A percentile compares a stretch with the other conserved stretches of the same genome.
phyloP scores from a whole-genome alignment of 148 eudicot genomes.

The Beta vulgaris region DNA sequence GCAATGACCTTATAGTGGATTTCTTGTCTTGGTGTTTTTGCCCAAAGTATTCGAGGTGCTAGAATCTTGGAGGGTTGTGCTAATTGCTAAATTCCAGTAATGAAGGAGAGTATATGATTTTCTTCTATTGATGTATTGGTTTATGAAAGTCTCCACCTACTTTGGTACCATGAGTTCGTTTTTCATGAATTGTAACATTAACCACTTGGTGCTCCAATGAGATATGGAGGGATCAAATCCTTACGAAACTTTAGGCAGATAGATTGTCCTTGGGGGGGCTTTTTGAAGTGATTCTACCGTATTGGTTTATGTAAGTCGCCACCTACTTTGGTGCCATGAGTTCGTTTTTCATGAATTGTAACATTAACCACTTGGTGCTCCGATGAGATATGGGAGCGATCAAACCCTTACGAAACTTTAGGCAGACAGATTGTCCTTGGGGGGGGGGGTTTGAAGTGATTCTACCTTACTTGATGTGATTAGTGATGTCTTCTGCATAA shows the following conservation, averaged over 20 bases:
- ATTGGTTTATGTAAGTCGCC: neutral
- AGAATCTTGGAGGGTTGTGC: neutral
- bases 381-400: neutral
- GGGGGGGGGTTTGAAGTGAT: neutral
- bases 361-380: neutral
- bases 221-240: neutral
- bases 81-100: neutral
- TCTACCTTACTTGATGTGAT: neutral
- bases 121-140: neutral
- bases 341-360: neutral
- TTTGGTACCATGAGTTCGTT: neutral
- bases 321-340: neutral
- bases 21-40: neutral
- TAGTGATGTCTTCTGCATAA: neutral
- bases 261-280: neutral
- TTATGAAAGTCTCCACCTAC: neutral
- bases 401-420: neutral
- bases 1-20: neutral
- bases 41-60: neutral
- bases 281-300: neutral
- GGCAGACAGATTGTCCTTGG: neutral
- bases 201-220: neutral
- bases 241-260: neutral
- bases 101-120: neutral
- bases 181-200: too few species aligned